Percentiles rank a stretch among this genome's conserved stretches.
Conservation (phyloP, 208 protist species). For the Jaenimonas drosophilae region DNA sequence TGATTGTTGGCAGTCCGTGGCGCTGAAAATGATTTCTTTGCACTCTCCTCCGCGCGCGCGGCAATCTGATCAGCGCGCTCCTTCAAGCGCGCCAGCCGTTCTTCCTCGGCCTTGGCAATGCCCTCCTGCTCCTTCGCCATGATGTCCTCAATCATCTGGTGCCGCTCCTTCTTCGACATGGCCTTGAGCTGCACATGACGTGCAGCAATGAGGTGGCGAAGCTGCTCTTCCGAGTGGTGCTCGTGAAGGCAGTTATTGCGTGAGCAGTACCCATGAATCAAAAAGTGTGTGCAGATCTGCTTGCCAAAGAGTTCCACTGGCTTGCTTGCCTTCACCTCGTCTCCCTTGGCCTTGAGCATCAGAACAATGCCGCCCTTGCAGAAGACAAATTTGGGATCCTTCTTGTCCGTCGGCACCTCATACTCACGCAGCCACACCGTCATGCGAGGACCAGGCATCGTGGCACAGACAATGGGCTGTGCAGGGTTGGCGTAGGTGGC, state of each 20-base stretch:
- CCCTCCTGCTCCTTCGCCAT: constrained; percentile 49
- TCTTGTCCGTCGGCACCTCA: constrained; percentile 28
- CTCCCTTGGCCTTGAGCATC: constrained; percentile 65
- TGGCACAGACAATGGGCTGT: constrained; percentile 58
- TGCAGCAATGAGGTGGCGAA: constrained; percentile 64
- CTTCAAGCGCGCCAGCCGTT: constrained; percentile 19
- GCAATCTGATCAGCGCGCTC: constrained; percentile 9
- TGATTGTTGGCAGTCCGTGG: neutral
- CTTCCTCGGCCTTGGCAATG: constrained; percentile 31
- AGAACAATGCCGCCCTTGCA: constrained; percentile 66
- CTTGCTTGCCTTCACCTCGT: constrained; percentile 64
- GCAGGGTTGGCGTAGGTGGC: constrained; percentile 56
- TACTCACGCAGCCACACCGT: constrained; percentile 78
- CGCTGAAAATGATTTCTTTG: neutral
- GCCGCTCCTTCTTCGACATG: constrained; percentile 73
- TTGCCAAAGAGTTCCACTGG: constrained; percentile 79
- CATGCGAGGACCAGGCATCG: constrained; percentile 70
- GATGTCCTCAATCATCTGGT: constrained; percentile 48
- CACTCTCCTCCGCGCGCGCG: too few relatives aligned
- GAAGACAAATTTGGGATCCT: constrained; percentile 60
- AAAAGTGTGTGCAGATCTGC: constrained; percentile 82
- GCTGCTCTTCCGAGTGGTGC: constrained; percentile 73
- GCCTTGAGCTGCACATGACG: constrained; percentile 64
- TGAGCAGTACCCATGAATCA: constrained; percentile 78
- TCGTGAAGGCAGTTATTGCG: constrained; percentile 65